These are phyloP conservation scores for Diospyros lotus DNA, from an alignment of 148 eudicot species.

Conservation along the genomic window DNA sequence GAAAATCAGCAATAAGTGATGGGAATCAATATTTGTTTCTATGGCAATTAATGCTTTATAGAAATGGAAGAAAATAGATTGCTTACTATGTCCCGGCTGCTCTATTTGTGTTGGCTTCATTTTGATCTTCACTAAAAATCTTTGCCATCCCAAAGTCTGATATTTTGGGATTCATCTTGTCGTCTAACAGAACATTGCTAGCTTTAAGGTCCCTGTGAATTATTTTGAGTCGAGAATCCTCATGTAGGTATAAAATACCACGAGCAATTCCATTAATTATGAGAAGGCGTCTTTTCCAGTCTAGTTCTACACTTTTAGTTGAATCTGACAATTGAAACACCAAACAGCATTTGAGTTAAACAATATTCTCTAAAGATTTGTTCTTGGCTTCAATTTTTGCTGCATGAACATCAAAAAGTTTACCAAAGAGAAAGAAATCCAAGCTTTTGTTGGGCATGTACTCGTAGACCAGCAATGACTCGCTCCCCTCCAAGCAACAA, in stretches of 20 bases:
- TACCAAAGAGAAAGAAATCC: conserved; percentile 30
- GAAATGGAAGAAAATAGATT: neutral
- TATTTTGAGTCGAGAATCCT: conserved; percentile 44
- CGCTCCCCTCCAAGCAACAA: conserved; percentile 37
- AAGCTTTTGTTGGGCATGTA: conserved; percentile 40
- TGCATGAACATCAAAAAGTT: neutral
- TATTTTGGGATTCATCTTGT: conserved; percentile 30
- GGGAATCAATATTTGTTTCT: too few relatives aligned
- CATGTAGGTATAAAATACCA: conserved; percentile 45
- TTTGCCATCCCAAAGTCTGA: conserved; percentile 40
- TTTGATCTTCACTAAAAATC: conserved; percentile 31
- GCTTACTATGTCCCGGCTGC: conserved; percentile 49
- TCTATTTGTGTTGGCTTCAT: conserved; percentile 28
- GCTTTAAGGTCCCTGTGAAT: conserved; percentile 41
- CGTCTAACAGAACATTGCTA: conserved; percentile 33
- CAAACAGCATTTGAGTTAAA: too few relatives aligned
- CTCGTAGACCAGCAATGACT: conserved; percentile 43
- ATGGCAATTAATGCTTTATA: too few relatives aligned
- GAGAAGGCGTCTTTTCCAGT: conserved; percentile 27
- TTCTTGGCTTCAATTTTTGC: too few relatives aligned
- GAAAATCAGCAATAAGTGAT: too few relatives aligned
- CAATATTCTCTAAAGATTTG: too few relatives aligned
- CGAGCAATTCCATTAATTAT: conserved; percentile 40
- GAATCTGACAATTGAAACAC: conserved; percentile 9
- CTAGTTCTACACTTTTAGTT: conserved; percentile 1